Evolutionary conservation across 2,329 filamentous ascomycete species (phyloP).

Genomic region (Alternaria brassicicola): DNA sequence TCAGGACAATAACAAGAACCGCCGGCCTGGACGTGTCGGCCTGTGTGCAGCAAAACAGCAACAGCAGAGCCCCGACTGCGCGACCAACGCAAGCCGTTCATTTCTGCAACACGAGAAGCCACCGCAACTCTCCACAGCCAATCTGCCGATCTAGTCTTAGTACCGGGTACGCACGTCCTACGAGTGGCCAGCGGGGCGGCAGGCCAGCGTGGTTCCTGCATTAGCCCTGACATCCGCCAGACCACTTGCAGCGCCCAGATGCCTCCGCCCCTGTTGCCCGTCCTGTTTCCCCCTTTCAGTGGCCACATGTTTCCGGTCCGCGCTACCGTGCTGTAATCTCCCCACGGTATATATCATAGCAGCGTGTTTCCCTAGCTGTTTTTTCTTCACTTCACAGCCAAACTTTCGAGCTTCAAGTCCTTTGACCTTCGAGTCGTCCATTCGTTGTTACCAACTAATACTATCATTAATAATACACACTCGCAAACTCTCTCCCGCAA

Average conservation of each 20-base stretch:
- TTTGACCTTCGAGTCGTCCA: constrained; percentile 52
- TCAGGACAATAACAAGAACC: constrained; percentile 32
- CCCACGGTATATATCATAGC: constrained; percentile 45
- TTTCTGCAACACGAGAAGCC: constrained; percentile 44
- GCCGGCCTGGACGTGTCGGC: constrained; percentile 28
- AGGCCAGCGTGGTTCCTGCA: constrained; percentile 45
- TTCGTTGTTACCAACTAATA: constrained; percentile 51
- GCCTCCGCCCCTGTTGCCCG: constrained; percentile 35
- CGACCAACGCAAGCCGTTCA: constrained; percentile 31
- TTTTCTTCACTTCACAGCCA: constrained; percentile 45
- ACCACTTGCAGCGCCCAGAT: constrained; percentile 39
- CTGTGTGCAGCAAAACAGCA: constrained; percentile 19
- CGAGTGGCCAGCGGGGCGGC: constrained; percentile 37
- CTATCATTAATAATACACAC: constrained; percentile 47
- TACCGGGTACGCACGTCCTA: constrained; percentile 27
- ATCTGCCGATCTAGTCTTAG: constrained; percentile 40
- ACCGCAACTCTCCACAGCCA: constrained; percentile 29
- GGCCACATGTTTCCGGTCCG: constrained; percentile 42
- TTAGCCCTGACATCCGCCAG: constrained; percentile 38
- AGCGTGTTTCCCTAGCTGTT: constrained; percentile 24
- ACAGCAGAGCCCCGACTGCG: constrained; percentile 33
- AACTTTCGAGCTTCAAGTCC: constrained; percentile 47
- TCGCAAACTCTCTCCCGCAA: constrained; percentile 23
- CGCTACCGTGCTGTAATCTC: constrained; percentile 49
- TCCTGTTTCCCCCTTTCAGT: constrained; percentile 39